A percentile compares a stretch with the other conserved stretches of the same genome.
Evolutionary conservation across 495 filamentous ascomycete genomes (phyloP).

Genomic region (Baudoinia panamericana): DNA sequence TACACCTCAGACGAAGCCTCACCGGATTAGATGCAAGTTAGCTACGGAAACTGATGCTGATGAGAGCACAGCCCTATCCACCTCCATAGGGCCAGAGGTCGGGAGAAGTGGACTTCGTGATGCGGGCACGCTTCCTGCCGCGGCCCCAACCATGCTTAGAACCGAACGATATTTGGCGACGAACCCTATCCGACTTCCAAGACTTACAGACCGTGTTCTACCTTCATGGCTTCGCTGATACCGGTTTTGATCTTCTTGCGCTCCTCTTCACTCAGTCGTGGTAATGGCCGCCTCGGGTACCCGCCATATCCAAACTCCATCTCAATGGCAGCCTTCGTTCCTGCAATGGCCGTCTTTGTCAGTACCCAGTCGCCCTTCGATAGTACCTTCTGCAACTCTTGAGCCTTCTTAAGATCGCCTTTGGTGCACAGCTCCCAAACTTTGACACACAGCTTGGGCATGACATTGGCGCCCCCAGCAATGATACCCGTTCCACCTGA

Average conservation of each 20-base stretch:
- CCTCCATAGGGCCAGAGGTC: too few species aligned
- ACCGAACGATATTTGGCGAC: too few species aligned
- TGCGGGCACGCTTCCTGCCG: too few species aligned
- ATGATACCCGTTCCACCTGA: constrained; percentile 75
- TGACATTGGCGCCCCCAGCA: constrained; percentile 75
- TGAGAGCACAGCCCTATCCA: too few species aligned
- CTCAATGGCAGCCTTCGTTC: constrained; percentile 75
- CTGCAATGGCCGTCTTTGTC: constrained; percentile 73
- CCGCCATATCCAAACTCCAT: constrained; percentile 77
- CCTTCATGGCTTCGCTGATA: constrained; percentile 57
- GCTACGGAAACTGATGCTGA: too few species aligned
- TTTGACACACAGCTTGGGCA: constrained; percentile 62
- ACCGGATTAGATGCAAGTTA: too few species aligned
- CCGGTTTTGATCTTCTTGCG: constrained; percentile 45
- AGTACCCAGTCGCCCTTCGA: constrained; percentile 73
- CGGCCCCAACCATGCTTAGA: too few species aligned
- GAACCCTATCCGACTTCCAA: too few species aligned
- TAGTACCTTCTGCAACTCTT: constrained; percentile 56
- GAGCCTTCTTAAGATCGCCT: constrained; percentile 61
- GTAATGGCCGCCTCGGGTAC: constrained; percentile 59
- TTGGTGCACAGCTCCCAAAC: constrained; percentile 68
- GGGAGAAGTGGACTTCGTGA: too few species aligned
- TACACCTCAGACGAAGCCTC: not conserved
- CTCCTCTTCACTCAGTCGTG: constrained; percentile 42
- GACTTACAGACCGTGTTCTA: constrained; percentile 42